Evolutionary conservation across 805 yeast species (phyloP), one percentile per base, ranked within the genome.

Genomic region (Cyberlindnera samutprakarnensis): DNA sequence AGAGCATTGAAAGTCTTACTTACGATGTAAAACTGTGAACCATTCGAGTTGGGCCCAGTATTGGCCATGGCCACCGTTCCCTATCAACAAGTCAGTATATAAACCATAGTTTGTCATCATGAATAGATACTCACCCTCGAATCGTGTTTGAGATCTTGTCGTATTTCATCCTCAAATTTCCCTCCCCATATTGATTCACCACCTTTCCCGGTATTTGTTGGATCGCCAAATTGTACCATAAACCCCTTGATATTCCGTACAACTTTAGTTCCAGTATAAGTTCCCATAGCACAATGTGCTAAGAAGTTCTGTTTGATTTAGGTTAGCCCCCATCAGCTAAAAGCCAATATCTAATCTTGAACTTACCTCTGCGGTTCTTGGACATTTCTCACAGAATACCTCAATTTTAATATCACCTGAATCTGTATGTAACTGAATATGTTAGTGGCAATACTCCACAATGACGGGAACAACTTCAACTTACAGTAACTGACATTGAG

Each of bases 201-300:
- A 24, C 92, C 92, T 16, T 86, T 78, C 10, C 86, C 86, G 37
- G 77, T 63, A 34, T 61, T 62, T 12, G 84, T 77, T 53, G 87
- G 88, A 58, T 85, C 90, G 32, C 95, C 95, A 38, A 94, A 92
- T 58, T 83, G 94, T 41, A 86, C 70, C 74, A 83, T 75, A 57
- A 82, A 83, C 29, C 70, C 69, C 30, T 72, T 68, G 44, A 81
- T 75, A 33, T 82, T 74, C 41, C 88, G 70, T 60, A 81, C 87
- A 66, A 85, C 78, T 22, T 64, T 56, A 6, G 86, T 75, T 38
- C 66, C 64, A 31, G 51, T 39, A 37, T 61, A 64, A 1, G 61
- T 56, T 2, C 72, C 72, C 20, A 50, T 44, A 4, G 71, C 71
- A 39, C 69, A 64, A 32, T 56, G 68, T 1, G 66, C 70, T 12